These are phyloP conservation scores for Colletotrichum spinosum DNA, from an alignment of 2,329 filamentous ascomycete species.

Conservation along the genomic window DNA sequence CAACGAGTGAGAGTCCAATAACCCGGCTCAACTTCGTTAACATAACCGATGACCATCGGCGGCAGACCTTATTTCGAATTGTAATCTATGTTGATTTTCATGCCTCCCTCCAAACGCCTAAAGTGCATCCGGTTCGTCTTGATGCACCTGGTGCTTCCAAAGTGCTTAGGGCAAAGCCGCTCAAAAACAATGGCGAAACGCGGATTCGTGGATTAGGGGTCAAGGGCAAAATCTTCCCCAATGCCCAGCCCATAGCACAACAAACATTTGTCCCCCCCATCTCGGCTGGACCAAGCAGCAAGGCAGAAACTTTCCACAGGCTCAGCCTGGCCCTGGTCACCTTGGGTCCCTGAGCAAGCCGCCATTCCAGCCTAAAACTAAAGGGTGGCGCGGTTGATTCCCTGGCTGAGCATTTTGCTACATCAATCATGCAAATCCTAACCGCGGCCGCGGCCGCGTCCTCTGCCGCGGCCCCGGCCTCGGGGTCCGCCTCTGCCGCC, in stretches of 20 bases:
- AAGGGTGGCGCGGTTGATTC: too few relatives aligned
- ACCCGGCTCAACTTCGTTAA: background rate
- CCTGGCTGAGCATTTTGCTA: too few relatives aligned
- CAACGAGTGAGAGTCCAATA: too few relatives aligned
- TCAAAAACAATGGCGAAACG: constrained; percentile 13
- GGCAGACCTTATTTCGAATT: background rate
- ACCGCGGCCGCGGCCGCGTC: constrained; percentile 55
- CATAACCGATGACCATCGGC: background rate
- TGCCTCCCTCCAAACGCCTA: constrained; percentile 30
- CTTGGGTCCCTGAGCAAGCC: too few relatives aligned
- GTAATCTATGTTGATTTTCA: constrained; percentile 33
- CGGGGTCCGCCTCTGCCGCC: constrained; percentile 62
- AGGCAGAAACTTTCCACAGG: too few relatives aligned
- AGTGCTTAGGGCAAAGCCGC: constrained; percentile 17
- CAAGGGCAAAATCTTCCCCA: too few relatives aligned
- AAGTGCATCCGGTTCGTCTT: constrained; percentile 34
- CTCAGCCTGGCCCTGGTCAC: too few relatives aligned
- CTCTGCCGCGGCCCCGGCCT: constrained; percentile 65
- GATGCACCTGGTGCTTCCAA: constrained; percentile 18
- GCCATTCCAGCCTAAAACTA: too few relatives aligned
- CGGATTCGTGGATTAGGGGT: constrained; percentile 7
- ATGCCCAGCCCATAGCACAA: background rate
- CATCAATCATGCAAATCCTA: constrained; percentile 9
- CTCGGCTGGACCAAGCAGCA: too few relatives aligned
- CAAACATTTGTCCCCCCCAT: too few relatives aligned